A percentile compares a stretch with the other conserved stretches of the same genome.
Conservation (phyloP, 148 eudicot genomes). For the Suaeda aralocaspica region DNA sequence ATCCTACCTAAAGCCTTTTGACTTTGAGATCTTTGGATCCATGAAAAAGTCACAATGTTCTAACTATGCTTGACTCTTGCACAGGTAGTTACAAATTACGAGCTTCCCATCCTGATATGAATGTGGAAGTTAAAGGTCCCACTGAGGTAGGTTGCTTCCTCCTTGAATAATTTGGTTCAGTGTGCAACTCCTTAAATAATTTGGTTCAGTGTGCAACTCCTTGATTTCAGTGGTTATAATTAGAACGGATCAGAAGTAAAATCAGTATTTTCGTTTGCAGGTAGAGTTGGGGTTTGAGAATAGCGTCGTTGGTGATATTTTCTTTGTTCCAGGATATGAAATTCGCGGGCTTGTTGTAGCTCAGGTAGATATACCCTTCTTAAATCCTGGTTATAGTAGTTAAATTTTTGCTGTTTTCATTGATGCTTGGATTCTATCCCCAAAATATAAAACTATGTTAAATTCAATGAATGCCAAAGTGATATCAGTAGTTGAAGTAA, state of each 20-base stretch:
- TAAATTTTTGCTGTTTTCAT: not conserved
- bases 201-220: conserved; percentile 1
- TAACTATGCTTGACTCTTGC: conserved; percentile 18
- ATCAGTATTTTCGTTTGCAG: conserved; percentile 37
- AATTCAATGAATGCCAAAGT: conserved; percentile 3
- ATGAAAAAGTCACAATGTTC: conserved; percentile 5
- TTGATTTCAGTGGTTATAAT: not conserved
- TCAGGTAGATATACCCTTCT: conserved; percentile 49
- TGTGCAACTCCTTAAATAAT: conserved; percentile 9
- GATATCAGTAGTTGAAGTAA: not conserved
- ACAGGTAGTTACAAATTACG: conserved; percentile 74
- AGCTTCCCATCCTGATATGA: conserved; percentile 74
- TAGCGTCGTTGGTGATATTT: conserved; percentile 61
- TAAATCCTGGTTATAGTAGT: not conserved
- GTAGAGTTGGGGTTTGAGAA: conserved; percentile 90
- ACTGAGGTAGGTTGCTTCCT: conserved; percentile 52
- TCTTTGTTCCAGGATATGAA: conserved; percentile 83
- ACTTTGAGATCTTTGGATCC: conserved; percentile 7
- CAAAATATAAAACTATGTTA: conserved; percentile 1
- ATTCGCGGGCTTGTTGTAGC: conserved; percentile 84
- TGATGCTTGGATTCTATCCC: not conserved
- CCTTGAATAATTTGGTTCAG: not conserved
- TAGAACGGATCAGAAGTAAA: not conserved
- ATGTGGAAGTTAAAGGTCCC: conserved; percentile 67
- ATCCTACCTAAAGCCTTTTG: not conserved